Conservation (phyloP, 192 early-diverging fungal species). For the Coemansia furcata region DNA sequence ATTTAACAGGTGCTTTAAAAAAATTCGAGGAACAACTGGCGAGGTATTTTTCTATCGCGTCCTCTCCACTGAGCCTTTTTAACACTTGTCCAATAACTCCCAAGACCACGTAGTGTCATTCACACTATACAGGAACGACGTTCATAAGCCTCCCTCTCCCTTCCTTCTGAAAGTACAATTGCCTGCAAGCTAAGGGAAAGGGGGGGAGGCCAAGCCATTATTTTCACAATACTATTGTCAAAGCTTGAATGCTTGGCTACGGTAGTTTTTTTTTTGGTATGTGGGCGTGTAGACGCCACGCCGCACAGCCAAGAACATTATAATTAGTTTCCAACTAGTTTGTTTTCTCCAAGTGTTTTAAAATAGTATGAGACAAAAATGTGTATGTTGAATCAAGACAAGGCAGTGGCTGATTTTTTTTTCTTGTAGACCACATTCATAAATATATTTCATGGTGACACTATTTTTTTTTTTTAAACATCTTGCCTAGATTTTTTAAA, state of each 20-base stretch:
- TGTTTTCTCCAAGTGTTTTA: background rate
- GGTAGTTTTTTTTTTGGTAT: background rate
- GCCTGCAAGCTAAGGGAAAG: background rate
- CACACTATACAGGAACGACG: background rate
- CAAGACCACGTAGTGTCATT: background rate
- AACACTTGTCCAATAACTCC: background rate
- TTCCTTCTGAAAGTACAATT: background rate
- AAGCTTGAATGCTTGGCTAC: background rate
- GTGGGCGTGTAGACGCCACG: background rate
- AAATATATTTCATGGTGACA: background rate
- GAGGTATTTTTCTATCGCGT: background rate
- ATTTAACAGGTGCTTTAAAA: background rate
- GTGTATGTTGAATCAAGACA: background rate
- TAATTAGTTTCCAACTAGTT: background rate
- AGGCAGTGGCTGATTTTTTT: background rate
- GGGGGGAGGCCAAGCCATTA: background rate
- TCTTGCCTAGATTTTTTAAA: background rate
- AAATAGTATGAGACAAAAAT: background rate
- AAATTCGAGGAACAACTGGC: background rate
- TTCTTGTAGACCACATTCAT: background rate
- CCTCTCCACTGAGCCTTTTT: background rate
- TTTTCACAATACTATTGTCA: background rate
- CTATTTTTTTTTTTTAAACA: background rate
- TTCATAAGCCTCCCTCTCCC: background rate
- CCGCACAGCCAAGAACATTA: background rate